Conservation (phyloP, 2,329 filamentous ascomycete species). For the Dactylellina cionopaga region DNA sequence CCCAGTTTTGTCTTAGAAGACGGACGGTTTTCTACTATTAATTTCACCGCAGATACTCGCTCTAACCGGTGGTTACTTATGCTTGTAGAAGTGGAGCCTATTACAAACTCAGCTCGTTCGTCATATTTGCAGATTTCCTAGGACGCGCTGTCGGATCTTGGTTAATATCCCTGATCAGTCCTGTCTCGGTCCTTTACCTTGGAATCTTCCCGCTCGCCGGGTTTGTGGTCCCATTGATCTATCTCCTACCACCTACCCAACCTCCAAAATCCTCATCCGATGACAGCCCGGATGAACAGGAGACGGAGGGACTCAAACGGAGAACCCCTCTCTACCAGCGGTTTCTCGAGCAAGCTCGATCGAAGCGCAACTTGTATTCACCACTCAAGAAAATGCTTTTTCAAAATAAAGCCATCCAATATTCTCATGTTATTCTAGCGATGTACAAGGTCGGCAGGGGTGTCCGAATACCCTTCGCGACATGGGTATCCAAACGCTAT, state of each 20-base stretch:
- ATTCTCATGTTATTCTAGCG: constrained; percentile 32
- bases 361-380: constrained; percentile 33
- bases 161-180: constrained; percentile 31
- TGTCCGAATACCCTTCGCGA: constrained; percentile 40
- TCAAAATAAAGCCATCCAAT: constrained; percentile 23
- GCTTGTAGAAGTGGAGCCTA: constrained; percentile 33
- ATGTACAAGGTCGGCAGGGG: constrained; percentile 33
- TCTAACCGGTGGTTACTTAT: no score
- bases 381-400: constrained; percentile 29
- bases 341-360: constrained; percentile 40
- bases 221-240: constrained; percentile 28
- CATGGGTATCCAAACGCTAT: constrained; percentile 50
- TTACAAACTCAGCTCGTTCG: constrained; percentile 45
- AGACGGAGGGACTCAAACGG: constrained; percentile 16
- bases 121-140: constrained; percentile 37
- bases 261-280: constrained; percentile 30
- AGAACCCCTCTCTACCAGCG: constrained; percentile 35
- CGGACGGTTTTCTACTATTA: no score
- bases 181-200: constrained; percentile 33
- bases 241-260: constrained; percentile 14
- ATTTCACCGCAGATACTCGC: no score
- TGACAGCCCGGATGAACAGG: constrained; percentile 2
- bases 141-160: constrained; percentile 35
- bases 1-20: no score
- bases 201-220: constrained; percentile 17